Base-by-base conservation (phyloP, 768 basidiomycete genomes). In the Clitopilus hobsonii region DNA sequence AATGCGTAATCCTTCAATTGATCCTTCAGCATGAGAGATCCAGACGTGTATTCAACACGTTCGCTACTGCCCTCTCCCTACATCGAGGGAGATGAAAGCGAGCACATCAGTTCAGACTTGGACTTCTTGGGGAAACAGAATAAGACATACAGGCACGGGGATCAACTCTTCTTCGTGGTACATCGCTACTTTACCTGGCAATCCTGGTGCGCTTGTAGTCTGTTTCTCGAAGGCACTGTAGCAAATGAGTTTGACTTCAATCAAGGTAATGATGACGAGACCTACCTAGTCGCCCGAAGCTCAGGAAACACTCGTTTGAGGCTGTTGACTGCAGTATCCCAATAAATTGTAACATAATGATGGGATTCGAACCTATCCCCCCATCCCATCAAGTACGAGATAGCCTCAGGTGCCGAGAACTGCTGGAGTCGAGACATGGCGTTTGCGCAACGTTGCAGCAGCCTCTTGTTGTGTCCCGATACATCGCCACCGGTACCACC, bases 301-400 rank as follows among this genome's bases (percentile, higher is more conserved):
- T 61, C 57, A 0, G 68, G 70, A 58, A 58, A 69, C 13, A 25
- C 54, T n/a, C 54, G 38, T 1, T 30, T 30, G 7, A 58, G 23
- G 8, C 74, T 55, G 0, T 49, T 50, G 0, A 52, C 23, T 0
- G 74, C 65, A 0, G 62, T 56, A 1, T 62, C 60, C 71, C 72
- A 77, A 45, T 71, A 74, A 0, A 79, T 61, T 0, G 67, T 54
- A 0, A 52, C 52, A 50, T 75, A 79, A 3, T 58, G 55, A 52
- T 81, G 78, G 0, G 74, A 79, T 0, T 23, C 22, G 23, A 67
- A 73, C 0, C 24, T 36, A 50, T 81, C 74, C 0, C 72, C 74
- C 74, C 73, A 77, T 1, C 72, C 74, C 76, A 78, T 76, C 0
- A 80, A 59, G 45, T 77, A 77, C 0, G 66, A 64, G 0, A 76